Evolutionary conservation across 345 rosid genomes (phyloP).

Genomic region (Angophora floribunda): DNA sequence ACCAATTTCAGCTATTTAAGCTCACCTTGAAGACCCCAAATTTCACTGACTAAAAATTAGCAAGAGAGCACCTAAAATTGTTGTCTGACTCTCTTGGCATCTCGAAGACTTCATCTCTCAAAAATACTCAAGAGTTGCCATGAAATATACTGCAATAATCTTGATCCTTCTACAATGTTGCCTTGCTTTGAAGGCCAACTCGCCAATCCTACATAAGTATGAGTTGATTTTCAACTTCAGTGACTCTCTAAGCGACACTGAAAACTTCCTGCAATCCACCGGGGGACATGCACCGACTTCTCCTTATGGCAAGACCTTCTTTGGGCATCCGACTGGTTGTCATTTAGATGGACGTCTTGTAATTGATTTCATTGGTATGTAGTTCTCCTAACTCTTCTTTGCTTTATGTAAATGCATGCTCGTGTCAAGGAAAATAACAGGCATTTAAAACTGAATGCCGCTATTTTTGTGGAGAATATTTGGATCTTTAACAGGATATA

Average conservation of each 20-base stretch:
- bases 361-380: conserved; percentile 56
- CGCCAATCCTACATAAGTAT: conserved; percentile 12
- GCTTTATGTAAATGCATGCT: neutral
- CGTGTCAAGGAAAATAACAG: neutral
- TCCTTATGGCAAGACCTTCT: conserved; percentile 62
- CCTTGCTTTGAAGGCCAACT: neutral
- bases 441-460: neutral
- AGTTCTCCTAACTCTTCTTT: neutral
- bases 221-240: conserved; percentile 72
- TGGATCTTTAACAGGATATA: neutral
- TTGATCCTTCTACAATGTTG: neutral
- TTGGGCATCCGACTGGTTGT: conserved; percentile 48
- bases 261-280: conserved; percentile 50
- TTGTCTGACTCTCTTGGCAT: neutral
- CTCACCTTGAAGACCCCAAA: neutral
- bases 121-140: neutral
- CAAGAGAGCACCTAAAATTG: neutral
- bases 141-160: neutral
- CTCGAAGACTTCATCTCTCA: fast-evolving
- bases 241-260: conserved; percentile 75
- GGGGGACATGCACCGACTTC: conserved; percentile 41
- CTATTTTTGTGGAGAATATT: neutral
- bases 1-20: neutral
- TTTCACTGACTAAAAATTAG: neutral
- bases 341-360: conserved; percentile 70